phyloP scores from a whole-genome alignment of 331 rosid genomes.

The Dryas integrifolia region DNA sequence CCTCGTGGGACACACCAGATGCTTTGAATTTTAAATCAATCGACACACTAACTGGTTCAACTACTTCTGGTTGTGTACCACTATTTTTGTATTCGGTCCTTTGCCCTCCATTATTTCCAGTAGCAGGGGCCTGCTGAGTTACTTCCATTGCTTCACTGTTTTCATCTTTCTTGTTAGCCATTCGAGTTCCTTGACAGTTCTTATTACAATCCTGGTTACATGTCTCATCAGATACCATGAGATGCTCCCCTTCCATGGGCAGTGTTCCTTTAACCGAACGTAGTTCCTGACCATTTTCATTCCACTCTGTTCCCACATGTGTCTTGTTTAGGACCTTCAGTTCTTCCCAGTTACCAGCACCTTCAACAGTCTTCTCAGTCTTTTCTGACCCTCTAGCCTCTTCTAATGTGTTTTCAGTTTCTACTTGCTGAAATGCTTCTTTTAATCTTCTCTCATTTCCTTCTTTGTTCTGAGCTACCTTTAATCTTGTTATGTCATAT shows the following conservation, averaged over 20 bases:
- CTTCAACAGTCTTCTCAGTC: slow-evolving; percentile 33
- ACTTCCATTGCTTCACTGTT: slow-evolving; percentile 28
- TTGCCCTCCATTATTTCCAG: slow-evolving; percentile 31
- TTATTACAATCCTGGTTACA: slow-evolving; percentile 27
- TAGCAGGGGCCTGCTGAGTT: slow-evolving; percentile 35
- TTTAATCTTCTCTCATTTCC: slow-evolving; percentile 28
- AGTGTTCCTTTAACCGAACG: slow-evolving; percentile 35
- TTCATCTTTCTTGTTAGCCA: slow-evolving; percentile 31
- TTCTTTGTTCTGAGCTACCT: slow-evolving; percentile 18
- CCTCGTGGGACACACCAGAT: slow-evolving; percentile 29
- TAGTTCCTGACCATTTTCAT: slow-evolving; percentile 29
- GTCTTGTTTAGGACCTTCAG: slow-evolving; percentile 29
- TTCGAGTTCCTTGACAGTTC: slow-evolving; percentile 31
- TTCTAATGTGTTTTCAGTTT: slow-evolving; percentile 29
- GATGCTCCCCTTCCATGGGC: slow-evolving; percentile 25
- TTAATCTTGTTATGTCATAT: slow-evolving; percentile 20
- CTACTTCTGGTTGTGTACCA: slow-evolving; percentile 41
- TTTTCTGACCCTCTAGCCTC: slow-evolving; percentile 33
- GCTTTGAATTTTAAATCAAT: slow-evolving; percentile 28
- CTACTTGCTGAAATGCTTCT: slow-evolving; percentile 35
- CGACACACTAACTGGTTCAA: slow-evolving; percentile 31
- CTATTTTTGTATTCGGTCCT: slow-evolving; percentile 22
- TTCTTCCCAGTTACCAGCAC: slow-evolving; percentile 28
- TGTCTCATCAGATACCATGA: slow-evolving; percentile 26
- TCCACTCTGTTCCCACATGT: slow-evolving; percentile 34